Base-by-base conservation (phyloP, 2,329 filamentous ascomycete species). In the Knoxdaviesia capensis region DNA sequence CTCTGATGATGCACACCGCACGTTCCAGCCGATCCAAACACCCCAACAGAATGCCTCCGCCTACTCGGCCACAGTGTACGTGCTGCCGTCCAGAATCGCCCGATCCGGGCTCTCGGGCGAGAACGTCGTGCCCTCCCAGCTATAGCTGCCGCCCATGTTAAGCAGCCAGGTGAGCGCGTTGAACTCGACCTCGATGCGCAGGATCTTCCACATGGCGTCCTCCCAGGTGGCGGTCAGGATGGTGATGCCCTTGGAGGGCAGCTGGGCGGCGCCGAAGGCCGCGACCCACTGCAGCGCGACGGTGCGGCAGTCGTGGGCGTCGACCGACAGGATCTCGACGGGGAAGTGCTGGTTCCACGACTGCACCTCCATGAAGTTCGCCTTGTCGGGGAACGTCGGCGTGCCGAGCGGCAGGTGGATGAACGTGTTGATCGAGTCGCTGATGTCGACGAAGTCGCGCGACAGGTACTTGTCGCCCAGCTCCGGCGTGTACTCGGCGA, bases 391-490 rank as follows among this genome's bases (percentile, higher is more conserved):
- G 47, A 56, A 55, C 28, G 54, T 55, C 11, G 52, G 49, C 35
- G 44, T 46, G 40, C 53, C 53, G 34, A 56, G 51, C n/a, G 54
- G 52, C 42, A 47, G 46, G 48, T 51, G 45, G 43, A 53, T 48
- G 49, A 56, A 53, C 41, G 48, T 52, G 51, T 56, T 55, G 51
- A 56, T 55, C 48, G 52, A 54, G 51, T 56, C 53, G 42, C 53
- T 54, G 41, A 49, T 48, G 48, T 56, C 53, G 44, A 52, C 52
- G 36, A 56, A 56, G 37, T 46, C 42, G 34, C 50, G 46, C 41
- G 52, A 49, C 45, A 52, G 51, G 49, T 55, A 54, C 48, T 52
- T 55, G 7, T 46, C 48, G 47, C 49, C 50, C 43, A 49, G 50
- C 5, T 46, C 48, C 34, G 48, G 47, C 37, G 43, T 48, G 49